Percentiles rank a stretch among this genome's conserved stretches.
Conservation (phyloP, 352 stramenopile genomes). For the Phytophthora kernoviae region DNA sequence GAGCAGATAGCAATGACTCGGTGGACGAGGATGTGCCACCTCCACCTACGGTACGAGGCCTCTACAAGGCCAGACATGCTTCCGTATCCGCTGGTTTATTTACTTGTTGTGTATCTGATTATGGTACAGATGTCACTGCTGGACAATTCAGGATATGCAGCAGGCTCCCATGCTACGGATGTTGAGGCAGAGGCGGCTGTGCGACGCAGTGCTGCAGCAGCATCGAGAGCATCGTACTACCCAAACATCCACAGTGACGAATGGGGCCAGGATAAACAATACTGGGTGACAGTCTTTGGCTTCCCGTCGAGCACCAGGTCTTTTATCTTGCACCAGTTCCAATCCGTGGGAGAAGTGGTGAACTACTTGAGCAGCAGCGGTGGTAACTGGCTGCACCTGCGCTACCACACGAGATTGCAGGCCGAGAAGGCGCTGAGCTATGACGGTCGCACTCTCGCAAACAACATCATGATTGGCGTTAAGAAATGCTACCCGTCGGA, state of each 20-base stretch:
- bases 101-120: background rate
- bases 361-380: constrained; percentile 63
- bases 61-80: background rate
- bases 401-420: constrained; percentile 80
- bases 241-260: constrained; percentile 65
- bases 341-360: constrained; percentile 73
- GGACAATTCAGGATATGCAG: constrained; percentile 45
- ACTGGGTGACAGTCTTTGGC: constrained; percentile 85
- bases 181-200: constrained; percentile 26
- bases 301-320: constrained; percentile 67
- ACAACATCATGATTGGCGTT: constrained; percentile 80
- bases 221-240: constrained; percentile 40
- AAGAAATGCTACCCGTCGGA: constrained; percentile 81
- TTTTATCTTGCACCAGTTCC: constrained; percentile 79
- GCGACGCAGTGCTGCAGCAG: constrained; percentile 22
- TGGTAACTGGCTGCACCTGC: constrained; percentile 84
- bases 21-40: constrained; percentile 60
- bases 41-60: constrained; percentile 51
- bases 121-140: constrained; percentile 47
- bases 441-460: constrained; percentile 64
- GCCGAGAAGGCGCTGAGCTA: constrained; percentile 81
- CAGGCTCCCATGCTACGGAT: constrained; percentile 31
- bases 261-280: constrained; percentile 82
- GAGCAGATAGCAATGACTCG: constrained; percentile 20
- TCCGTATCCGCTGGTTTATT: background rate